Evolutionary conservation across 2,329 filamentous ascomycete genomes (phyloP), one percentile per base, ranked within the genome.

Genomic region (Stagonosporopsis chrysanthemi): DNA sequence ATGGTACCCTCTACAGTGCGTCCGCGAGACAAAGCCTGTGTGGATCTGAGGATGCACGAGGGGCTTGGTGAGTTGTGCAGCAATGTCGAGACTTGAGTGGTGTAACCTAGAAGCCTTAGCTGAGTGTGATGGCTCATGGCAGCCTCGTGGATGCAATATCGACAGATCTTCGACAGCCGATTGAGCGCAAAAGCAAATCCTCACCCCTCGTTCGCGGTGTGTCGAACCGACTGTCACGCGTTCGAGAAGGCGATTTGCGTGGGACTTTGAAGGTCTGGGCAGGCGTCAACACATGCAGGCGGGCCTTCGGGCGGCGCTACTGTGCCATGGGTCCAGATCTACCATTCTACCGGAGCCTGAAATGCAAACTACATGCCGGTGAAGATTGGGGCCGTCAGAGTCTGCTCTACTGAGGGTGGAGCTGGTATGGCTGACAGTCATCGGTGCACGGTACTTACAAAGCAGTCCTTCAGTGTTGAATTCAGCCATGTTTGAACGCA

Each of bases 151-250:
- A 24, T 26, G 29, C 17, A 24, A 28, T 19, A 47, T 41, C 12
- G 29, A 17, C 11, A 43, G 38, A 43, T 48, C 47, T 33, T 28
- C 36, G 38, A 52, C 14, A 14, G 36, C 53, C 26, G 46, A 19
- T 47, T 12, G 47, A 47, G 52, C 46, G 19, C n/a, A 19, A 3
- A 19, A 52, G 26, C 54, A 52, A 56, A 51, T 46, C 35, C 28
- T 53, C 15, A 14, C 14, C 14, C 33, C 8, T 50, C 23, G 29
- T 19, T 46, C 41, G 17, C 5, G 22, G 43, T 31, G 36, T 36
- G 22, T 8, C 42, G 15, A 36, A 36, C 4, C 28, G 41, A 46
- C 12, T 28, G 28, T 22, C 22, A 35, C 26, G 22, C 36, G 29
- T 47, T 52, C 42, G 48, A 48, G 47, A 43, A 47, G 42, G 14